These are phyloP conservation scores for Fusarium sp. DNA, from an alignment of 2,329 filamentous ascomycete genomes.

Conservation along the genomic window DNA sequence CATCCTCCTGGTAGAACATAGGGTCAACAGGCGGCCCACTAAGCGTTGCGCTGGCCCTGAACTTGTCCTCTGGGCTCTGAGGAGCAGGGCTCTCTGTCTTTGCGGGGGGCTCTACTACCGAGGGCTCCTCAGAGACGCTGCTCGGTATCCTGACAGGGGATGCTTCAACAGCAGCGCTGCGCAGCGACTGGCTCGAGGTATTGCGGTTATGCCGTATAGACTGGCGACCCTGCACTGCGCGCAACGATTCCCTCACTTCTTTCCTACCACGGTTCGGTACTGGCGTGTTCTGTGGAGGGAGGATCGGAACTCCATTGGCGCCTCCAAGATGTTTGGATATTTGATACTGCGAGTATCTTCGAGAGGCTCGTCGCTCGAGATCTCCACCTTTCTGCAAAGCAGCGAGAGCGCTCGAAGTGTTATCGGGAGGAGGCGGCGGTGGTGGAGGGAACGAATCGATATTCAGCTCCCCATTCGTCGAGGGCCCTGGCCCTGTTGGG, in stretches of 20 bases:
- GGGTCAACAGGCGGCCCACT: constrained; percentile 67
- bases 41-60: constrained; percentile 67
- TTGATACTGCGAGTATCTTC: constrained; percentile 95
- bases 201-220: constrained; percentile 63
- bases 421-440: constrained; percentile 74
- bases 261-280: constrained; percentile 85
- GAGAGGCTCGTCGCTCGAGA: constrained; percentile 89
- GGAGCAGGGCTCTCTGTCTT: constrained; percentile 51
- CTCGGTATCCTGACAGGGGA: constrained; percentile 71
- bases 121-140: constrained; percentile 73
- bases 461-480: constrained; percentile 59
- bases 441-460: constrained; percentile 78
- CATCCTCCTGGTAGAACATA: constrained; percentile 45
- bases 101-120: constrained; percentile 38
- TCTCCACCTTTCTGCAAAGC: constrained; percentile 93
- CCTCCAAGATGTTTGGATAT: constrained; percentile 93
- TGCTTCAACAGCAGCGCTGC: constrained; percentile 60
- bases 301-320: constrained; percentile 85
- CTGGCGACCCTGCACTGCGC: constrained; percentile 69
- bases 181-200: constrained; percentile 57
- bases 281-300: constrained; percentile 85
- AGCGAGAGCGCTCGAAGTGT: constrained; percentile 89
- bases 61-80: constrained; percentile 77
- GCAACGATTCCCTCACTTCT: constrained; percentile 87
- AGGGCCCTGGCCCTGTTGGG: constrained; percentile 50